phyloP scores from a whole-genome alignment of 441 rosid species.

The Isatis lusitanica region DNA sequence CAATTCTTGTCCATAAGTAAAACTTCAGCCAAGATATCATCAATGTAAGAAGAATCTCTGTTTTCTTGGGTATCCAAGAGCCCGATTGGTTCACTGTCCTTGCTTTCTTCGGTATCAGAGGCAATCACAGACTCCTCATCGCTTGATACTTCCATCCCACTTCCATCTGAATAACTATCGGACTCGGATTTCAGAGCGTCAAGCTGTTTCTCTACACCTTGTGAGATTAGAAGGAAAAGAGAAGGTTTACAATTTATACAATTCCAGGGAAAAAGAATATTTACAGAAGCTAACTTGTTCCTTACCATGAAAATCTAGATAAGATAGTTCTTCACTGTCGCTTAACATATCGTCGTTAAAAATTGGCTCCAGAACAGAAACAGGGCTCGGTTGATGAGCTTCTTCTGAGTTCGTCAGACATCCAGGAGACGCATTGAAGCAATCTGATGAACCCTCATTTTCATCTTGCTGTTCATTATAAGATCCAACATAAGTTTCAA shows the following conservation, averaged over 20 bases:
- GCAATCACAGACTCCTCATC: constrained; percentile 47
- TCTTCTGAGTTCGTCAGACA: constrained; percentile 56
- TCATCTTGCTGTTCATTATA: constrained; percentile 40
- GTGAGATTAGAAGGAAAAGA: constrained; percentile 1
- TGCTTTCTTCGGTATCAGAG: constrained; percentile 36
- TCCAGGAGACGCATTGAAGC: constrained; percentile 45
- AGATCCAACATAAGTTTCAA: constrained; percentile 40
- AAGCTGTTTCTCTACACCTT: constrained; percentile 50
- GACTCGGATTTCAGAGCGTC: constrained; percentile 56
- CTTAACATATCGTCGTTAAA: constrained; percentile 41
- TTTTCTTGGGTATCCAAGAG: constrained; percentile 44
- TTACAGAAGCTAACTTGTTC: constrained; percentile 14
- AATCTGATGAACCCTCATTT: constrained; percentile 44
- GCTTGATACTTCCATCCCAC: constrained; percentile 60
- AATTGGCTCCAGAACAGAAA: constrained; percentile 70
- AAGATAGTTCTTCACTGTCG: constrained; percentile 36
- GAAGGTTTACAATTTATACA: background rate
- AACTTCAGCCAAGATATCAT: constrained; percentile 64
- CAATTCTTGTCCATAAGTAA: constrained; percentile 39
- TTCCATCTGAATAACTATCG: constrained; percentile 54
- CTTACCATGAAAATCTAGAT: constrained; percentile 45
- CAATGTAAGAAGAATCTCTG: constrained; percentile 65
- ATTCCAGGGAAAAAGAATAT: background rate
- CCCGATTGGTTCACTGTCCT: constrained; percentile 34
- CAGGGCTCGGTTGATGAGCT: constrained; percentile 71